Conservation (phyloP, 306 rosid genomes). For the Cucumis sativus region Cucumber_9930_V3 NC_026657.2:3013501-3014000, state of each 20-base stretch:
- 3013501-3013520: background rate
- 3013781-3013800: slow-evolving; percentile 6
- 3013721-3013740: slow-evolving; percentile 26
- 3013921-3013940: background rate
- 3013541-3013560: background rate
- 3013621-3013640: slow-evolving; percentile 28
- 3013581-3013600: background rate
- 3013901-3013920: background rate
- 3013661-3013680: slow-evolving; percentile 50
- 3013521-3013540: background rate
- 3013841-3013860: background rate
- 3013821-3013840: background rate
- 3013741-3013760: slow-evolving; percentile 12
- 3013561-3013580: background rate
- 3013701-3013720: slow-evolving; percentile 21
- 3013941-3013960: slow-evolving; percentile 18
- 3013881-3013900: background rate
- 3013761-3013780: slow-evolving; percentile 5
- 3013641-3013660: slow-evolving; percentile 48
- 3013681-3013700: slow-evolving; percentile 32
- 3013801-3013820: slow-evolving; percentile 3
- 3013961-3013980: background rate
- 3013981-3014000: background rate
- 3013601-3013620: background rate
- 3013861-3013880: background rate